phyloP scores from a whole-genome alignment of 768 basidiomycete genomes.

The Boletus sp. region DNA sequence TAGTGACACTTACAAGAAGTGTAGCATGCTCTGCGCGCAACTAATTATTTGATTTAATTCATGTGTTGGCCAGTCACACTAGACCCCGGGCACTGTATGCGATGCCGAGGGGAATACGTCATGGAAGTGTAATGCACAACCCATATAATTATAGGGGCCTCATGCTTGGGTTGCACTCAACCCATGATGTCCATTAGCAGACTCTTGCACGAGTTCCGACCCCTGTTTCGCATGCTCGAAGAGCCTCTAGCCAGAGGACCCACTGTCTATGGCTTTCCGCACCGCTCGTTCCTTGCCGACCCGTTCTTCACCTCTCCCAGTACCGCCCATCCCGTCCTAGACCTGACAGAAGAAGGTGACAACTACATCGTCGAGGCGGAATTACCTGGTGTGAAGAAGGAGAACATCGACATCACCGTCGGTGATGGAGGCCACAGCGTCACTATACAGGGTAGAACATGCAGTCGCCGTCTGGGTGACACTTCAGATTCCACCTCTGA shows the following conservation, averaged over 20 bases:
- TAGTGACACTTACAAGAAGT: no score
- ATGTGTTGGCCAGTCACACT: no score
- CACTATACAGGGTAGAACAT: conserved; percentile 66
- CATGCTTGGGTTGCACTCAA: neutral
- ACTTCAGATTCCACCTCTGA: conserved; percentile 20
- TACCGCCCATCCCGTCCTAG: conserved; percentile 53
- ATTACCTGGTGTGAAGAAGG: conserved; percentile 74
- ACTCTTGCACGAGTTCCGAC: conserved; percentile 67
- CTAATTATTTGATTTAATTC: no score
- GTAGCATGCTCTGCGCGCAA: no score
- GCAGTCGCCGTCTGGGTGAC: conserved; percentile 23
- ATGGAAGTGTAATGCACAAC: no score
- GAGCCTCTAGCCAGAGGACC: conserved; percentile 53
- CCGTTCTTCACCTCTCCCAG: conserved; percentile 41
- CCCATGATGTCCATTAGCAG: conserved; percentile 70
- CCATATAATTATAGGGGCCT: no score
- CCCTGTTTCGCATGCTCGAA: conserved; percentile 72
- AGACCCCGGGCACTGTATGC: no score
- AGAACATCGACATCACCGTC: conserved; percentile 66
- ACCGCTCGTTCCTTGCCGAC: conserved; percentile 45
- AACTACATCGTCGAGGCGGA: conserved; percentile 72
- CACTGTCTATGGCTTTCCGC: conserved; percentile 24
- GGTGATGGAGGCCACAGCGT: conserved; percentile 68
- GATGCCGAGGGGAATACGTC: no score
- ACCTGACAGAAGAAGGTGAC: conserved; percentile 63